Evolutionary conservation across 2,329 filamentous ascomycete species (phyloP).

Genomic region (Aspergillus sp.): DNA sequence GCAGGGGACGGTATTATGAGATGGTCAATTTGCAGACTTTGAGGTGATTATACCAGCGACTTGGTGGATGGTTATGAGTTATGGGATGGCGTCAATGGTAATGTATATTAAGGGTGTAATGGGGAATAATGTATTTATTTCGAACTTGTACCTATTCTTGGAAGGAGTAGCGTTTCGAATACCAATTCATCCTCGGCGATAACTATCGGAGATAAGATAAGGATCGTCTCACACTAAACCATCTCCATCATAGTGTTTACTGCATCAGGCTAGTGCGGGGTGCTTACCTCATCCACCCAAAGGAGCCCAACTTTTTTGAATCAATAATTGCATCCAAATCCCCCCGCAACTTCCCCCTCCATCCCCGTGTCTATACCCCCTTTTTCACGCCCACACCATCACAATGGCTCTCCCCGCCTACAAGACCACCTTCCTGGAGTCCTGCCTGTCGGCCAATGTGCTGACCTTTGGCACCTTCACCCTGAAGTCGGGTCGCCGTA

Average conservation of each 20-base stretch:
- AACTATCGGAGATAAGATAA: no score
- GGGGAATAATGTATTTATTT: no score
- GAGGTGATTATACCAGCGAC: constrained; percentile 36
- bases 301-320: background rate
- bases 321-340: background rate
- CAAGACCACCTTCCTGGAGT: constrained; percentile 21
- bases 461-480: constrained; percentile 37
- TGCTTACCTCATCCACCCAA: background rate
- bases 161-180: no score
- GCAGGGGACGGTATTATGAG: constrained; percentile 70
- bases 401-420: constrained; percentile 14
- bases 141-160: no score
- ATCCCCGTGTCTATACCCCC: background rate
- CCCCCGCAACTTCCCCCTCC: background rate
- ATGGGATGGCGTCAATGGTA: background rate
- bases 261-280: background rate
- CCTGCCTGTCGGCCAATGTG: constrained; percentile 25
- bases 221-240: background rate
- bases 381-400: background rate
- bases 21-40: constrained; percentile 76
- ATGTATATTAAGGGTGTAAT: background rate
- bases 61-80: background rate
- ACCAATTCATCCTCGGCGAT: no score
- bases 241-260: background rate
- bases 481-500: constrained; percentile 80